Evolutionary conservation across 257 asterid species (phyloP).

Genomic region (Jacaranda mimosifolia): DNA sequence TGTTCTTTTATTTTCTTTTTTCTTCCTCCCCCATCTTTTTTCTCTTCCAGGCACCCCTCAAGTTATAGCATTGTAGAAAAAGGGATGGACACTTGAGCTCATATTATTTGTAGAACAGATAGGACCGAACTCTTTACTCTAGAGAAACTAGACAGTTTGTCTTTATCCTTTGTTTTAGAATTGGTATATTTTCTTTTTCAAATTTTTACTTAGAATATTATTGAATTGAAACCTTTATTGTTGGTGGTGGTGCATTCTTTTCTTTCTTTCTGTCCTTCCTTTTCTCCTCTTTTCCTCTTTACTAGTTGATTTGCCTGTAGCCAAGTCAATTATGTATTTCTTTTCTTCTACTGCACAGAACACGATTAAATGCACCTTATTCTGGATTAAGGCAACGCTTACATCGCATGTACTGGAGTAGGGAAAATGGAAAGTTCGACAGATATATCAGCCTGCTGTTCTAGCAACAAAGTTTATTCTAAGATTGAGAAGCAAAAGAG

Average conservation of each 20-base stretch:
- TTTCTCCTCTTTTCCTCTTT: too few species aligned
- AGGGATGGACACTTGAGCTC: constrained; percentile 43
- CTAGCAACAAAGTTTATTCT: neutral
- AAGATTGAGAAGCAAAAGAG: neutral
- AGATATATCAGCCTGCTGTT: neutral
- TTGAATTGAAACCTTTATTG: constrained; percentile 19
- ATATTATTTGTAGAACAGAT: constrained; percentile 44
- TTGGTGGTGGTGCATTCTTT: neutral
- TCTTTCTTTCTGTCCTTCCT: neutral
- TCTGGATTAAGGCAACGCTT: neutral
- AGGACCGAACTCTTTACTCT: constrained; percentile 31
- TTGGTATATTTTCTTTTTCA: constrained; percentile 4
- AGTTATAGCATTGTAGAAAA: constrained; percentile 32
- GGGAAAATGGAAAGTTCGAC: neutral
- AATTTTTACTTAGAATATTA: constrained; percentile 10
- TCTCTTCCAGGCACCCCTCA: neutral
- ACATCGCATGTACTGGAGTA: neutral
- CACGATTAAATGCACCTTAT: neutral
- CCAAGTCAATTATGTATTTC: neutral
- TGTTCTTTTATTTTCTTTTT: neutral
- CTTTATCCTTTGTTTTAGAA: neutral
- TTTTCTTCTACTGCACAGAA: neutral
- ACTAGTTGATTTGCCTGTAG: too few species aligned
- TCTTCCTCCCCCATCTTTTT: neutral
- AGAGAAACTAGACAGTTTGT: constrained; percentile 35